Percentiles rank a stretch among this genome's conserved stretches.
phyloP scores from a whole-genome alignment of 2,329 filamentous ascomycete species.

The Fusarium coicis region DNA sequence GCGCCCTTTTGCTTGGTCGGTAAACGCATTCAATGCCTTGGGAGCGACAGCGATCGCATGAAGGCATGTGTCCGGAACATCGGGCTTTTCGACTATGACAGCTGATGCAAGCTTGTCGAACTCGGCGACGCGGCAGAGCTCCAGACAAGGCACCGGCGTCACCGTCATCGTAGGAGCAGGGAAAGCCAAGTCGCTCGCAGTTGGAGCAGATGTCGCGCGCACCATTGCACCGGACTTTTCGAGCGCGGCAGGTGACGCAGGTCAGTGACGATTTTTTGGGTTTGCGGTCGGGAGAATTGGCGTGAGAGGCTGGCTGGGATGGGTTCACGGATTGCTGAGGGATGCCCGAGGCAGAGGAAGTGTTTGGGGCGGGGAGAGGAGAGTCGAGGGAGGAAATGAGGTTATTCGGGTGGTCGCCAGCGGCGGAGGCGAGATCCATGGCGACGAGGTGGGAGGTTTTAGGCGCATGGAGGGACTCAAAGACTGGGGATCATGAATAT shows the following conservation, averaged over 20 bases:
- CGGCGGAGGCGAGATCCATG: conserved; percentile 45
- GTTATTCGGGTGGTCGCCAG: conserved; percentile 45
- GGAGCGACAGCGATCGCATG: conserved; percentile 61
- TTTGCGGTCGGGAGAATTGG: conserved; percentile 48
- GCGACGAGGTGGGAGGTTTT: conserved; percentile 37
- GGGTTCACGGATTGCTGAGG: conserved; percentile 24
- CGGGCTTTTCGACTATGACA: conserved; percentile 69
- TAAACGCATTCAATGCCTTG: conserved; percentile 68
- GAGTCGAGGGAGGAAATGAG: conserved; percentile 40
- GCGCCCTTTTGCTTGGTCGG: conserved; percentile 58
- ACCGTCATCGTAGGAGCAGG: conserved; percentile 66
- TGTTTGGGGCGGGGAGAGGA: conserved; percentile 33
- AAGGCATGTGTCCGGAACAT: conserved; percentile 67
- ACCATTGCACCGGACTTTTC: conserved; percentile 69
- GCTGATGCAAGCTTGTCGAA: conserved; percentile 66
- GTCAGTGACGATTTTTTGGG: conserved; percentile 59
- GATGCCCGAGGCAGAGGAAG: conserved; percentile 16
- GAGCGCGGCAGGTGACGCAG: conserved; percentile 64
- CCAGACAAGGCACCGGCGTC: conserved; percentile 55
- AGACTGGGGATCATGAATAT: conserved; percentile 30
- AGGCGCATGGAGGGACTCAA: conserved; percentile 40
- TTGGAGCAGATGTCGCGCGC: conserved; percentile 65
- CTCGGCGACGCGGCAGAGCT: conserved; percentile 63
- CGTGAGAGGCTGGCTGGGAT: conserved; percentile 40
- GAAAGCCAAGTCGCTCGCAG: conserved; percentile 67